Conservation (phyloP, 2,329 filamentous ascomycete genomes). For the Fusarium duplospermum region DNA sequence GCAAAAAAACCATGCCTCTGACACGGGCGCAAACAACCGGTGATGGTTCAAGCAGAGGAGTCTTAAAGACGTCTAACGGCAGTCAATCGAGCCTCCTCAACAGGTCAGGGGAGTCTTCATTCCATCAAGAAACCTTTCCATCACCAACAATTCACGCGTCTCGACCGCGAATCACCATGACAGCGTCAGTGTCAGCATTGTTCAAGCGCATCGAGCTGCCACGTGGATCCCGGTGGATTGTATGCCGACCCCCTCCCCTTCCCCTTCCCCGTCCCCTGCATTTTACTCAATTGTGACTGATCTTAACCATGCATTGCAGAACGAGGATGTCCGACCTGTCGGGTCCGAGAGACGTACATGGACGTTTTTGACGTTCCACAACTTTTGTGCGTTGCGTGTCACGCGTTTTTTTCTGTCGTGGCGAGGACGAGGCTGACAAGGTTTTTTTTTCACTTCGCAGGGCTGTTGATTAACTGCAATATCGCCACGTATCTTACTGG, state of each 20-base stretch:
- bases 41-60: not conserved
- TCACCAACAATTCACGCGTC: conserved; percentile 2
- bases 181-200: conserved; percentile 40
- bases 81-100: not conserved
- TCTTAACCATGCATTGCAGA: conserved; percentile 44
- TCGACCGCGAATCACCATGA: conserved; percentile 34
- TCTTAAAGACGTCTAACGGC: not conserved
- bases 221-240: conserved; percentile 49
- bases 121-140: not conserved
- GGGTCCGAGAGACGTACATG: conserved; percentile 56
- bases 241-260: conserved; percentile 22
- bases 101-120: not conserved
- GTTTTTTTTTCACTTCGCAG: conserved; percentile 34
- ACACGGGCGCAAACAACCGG: not conserved
- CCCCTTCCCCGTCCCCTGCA: no score
- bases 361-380: conserved; percentile 56
- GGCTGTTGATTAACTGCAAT: conserved; percentile 61
- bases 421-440: not conserved
- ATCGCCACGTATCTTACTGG: conserved; percentile 56
- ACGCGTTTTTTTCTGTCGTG: not conserved
- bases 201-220: conserved; percentile 45
- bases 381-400: conserved; percentile 52
- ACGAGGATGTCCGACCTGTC: conserved; percentile 63
- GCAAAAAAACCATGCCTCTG: not conserved
- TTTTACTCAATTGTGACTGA: not conserved